Evolutionary conservation across 1,284 basidiomycete genomes (phyloP), one percentile per base, ranked within the genome.

Genomic region (Sanghuangporus weigelae): DNA sequence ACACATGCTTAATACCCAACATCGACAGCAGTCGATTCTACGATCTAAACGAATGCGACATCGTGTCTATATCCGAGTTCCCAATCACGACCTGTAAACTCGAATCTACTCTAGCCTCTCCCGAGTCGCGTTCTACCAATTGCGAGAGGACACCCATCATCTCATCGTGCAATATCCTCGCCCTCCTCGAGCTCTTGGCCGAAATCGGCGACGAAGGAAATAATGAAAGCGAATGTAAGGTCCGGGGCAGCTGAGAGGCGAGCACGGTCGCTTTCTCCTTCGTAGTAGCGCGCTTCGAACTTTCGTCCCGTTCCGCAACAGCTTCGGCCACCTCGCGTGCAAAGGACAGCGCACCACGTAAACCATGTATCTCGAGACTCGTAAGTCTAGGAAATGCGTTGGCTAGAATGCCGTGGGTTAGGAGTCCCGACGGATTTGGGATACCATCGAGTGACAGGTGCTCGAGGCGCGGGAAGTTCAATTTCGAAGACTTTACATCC

Each of bases 341-440:
- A 48, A 60, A 60, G 11, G 35, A 39, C 11, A 31, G 36, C 11
- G 58, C 58, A 51, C 58, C 23, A 21, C 58, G 46, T 5, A 60
- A 8, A 48, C 58, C 38, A 38, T 39, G 58, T 39, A 60, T 39
- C 21, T 51, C 58, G 16, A 60, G 58, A 16, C 31, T 39, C 38
- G 6, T 4, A 23, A 60, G 58, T n/a, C 48, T 26, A 3, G 58
- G 58, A 39, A 38, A 50, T 21, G 23, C 7, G 14, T 12, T 7
- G 8, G 21, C 31, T 7, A 60, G 50, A 16, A 12, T 16, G 14
- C 46, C 48, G 38, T 19, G 36, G 3, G 31, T 3, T 14, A 60
- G 50, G 7, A 60, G 58, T 23, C 58, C 58, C 23, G 46, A 38
- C 11, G 58, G 58, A 40, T 60, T 51, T n/a, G 58, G 21, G 21